Percentiles rank a stretch among this genome's conserved stretches.
Conservation (phyloP, 176 grass and related monocot species). For the Eragrostis curvula region DNA sequence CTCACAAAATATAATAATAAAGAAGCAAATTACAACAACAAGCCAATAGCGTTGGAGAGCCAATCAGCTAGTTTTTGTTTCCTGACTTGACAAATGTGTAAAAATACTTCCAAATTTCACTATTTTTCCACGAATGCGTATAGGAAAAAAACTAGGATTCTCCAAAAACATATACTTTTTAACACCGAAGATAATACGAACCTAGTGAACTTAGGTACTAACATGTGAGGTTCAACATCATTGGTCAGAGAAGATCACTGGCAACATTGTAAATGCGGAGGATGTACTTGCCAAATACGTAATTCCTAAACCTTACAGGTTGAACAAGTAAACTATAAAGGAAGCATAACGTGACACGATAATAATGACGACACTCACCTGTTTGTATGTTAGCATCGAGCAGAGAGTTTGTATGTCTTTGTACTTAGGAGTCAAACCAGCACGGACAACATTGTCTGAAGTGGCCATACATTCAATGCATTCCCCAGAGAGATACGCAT, state of each 20-base stretch:
- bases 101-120: background rate
- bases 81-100: background rate
- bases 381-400: constrained; percentile 95
- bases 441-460: constrained; percentile 91
- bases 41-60: background rate
- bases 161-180: background rate
- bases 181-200: constrained; percentile 3
- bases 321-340: background rate
- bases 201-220: background rate
- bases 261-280: too few relatives aligned
- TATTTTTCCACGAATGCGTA: background rate
- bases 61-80: background rate
- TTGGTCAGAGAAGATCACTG: background rate
- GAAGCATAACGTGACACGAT: background rate
- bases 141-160: background rate
- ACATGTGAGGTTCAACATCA: background rate
- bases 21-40: constrained; percentile 19
- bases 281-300: background rate
- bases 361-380: constrained; percentile 43
- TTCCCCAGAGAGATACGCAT: constrained; percentile 88
- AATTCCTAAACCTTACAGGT: background rate
- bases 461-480: constrained; percentile 95
- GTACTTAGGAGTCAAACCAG: constrained; percentile 90
- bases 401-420: constrained; percentile 83
- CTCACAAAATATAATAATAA: background rate